Conservation (phyloP, 2,329 filamentous ascomycete species). For the Mariannaea elegans region DNA sequence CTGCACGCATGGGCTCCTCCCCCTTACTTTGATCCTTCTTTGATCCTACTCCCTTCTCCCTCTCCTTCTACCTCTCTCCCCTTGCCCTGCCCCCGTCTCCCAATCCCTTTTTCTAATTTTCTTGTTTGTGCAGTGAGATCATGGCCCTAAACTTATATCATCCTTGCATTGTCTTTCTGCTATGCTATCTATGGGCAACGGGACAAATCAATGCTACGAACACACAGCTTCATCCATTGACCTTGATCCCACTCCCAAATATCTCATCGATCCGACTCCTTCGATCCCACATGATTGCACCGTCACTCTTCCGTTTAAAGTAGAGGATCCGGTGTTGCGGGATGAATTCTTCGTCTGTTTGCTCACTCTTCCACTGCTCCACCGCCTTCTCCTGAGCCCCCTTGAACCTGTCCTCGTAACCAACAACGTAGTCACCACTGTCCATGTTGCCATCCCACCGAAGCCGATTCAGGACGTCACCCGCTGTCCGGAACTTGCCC, state of each 20-base stretch:
- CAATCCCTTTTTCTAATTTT: too few relatives aligned
- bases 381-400: constrained; percentile 63
- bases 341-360: constrained; percentile 73
- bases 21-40: too few relatives aligned
- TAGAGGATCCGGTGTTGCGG: constrained; percentile 71
- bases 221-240: constrained; percentile 15
- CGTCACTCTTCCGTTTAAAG: constrained; percentile 64
- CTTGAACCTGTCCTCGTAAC: constrained; percentile 69
- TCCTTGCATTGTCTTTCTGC: too few relatives aligned
- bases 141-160: too few relatives aligned
- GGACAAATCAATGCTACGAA: too few relatives aligned
- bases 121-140: too few relatives aligned
- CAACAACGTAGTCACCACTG: constrained; percentile 62
- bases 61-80: too few relatives aligned
- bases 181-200: too few relatives aligned
- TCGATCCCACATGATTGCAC: constrained; percentile 65
- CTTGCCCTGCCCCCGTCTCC: too few relatives aligned
- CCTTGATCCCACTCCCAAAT: constrained; percentile 62
- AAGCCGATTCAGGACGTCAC: constrained; percentile 67
- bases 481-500: constrained; percentile 63
- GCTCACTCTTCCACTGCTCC: constrained; percentile 67
- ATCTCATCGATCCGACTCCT: constrained; percentile 61
- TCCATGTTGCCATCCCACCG: constrained; percentile 67
- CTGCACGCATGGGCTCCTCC: too few relatives aligned
- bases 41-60: too few relatives aligned